A percentile compares a stretch with the other conserved stretches of the same genome.
Evolutionary conservation across 2,329 filamentous ascomycete genomes (phyloP).

Genomic region (Cercospora nicotianae): DNA sequence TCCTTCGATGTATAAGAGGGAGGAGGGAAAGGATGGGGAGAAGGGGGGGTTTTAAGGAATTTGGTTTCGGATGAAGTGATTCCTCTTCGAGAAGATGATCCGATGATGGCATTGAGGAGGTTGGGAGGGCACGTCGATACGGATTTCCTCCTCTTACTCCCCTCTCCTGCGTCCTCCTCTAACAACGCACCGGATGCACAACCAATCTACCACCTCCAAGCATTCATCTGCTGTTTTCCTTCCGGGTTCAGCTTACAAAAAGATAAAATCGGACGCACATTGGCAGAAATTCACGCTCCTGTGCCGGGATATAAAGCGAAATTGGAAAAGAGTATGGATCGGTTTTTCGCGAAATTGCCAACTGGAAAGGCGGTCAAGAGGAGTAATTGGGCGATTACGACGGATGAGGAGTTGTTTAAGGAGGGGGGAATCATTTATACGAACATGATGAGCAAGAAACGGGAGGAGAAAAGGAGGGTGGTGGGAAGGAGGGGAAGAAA

Average conservation of each 20-base stretch:
- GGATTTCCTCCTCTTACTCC: constrained; percentile 61
- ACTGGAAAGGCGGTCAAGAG: constrained; percentile 57
- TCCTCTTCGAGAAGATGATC: constrained; percentile 40
- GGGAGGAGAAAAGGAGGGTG: neutral
- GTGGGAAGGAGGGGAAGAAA: no score
- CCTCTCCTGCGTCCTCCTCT: constrained; percentile 40
- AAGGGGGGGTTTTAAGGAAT: constrained; percentile 47
- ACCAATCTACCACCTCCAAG: constrained; percentile 54
- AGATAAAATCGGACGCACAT: constrained; percentile 49
- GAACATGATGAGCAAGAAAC: constrained; percentile 18
- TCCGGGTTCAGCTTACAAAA: constrained; percentile 50
- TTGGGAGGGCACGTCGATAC: constrained; percentile 58
- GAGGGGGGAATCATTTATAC: constrained; percentile 48
- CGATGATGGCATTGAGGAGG: constrained; percentile 47
- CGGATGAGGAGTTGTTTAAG: constrained; percentile 43
- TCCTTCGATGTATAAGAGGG: constrained; percentile 46
- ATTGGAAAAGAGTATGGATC: constrained; percentile 61
- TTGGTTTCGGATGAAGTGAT: constrained; percentile 47
- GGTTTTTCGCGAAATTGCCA: constrained; percentile 58
- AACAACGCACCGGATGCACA: no score
- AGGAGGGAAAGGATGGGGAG: neutral
- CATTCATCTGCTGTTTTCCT: constrained; percentile 58
- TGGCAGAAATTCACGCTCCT: constrained; percentile 58
- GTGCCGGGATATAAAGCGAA: constrained; percentile 60
- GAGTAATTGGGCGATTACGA: constrained; percentile 55